Base-by-base conservation (phyloP, 208 protist species). In the Crithidia bombi region DNA sequence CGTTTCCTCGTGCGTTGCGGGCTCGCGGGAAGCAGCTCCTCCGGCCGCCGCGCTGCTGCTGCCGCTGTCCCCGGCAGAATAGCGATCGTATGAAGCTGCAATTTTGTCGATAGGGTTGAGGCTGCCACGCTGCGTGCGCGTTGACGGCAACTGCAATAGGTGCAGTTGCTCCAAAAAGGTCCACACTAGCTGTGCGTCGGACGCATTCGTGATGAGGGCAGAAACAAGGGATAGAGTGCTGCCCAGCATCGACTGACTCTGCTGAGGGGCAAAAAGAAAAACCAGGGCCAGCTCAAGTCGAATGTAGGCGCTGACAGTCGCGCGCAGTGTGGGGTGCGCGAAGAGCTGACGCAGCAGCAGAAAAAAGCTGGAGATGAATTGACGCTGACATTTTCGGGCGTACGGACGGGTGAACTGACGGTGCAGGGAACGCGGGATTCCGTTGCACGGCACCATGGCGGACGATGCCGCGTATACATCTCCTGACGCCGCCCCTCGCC, bases 281-380 rank as follows among this genome's bases (percentile, higher is more conserved):
- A 69, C 55, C 21, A 96, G 80, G 28, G 82, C 87, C 41, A 86
- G 47, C 32, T 79, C 62, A 14, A 96, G 73, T 36, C 58, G 85
- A 19, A 92, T 62, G 78, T 92, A 75, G 33, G 80, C 36, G 35
- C 63, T 61, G 30, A 93, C 80, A 4, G 68, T 57, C 10, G 79
- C 64, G 14, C 75, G 82, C 11, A 94, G 72, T 9, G 72, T 47
- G 0, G 80, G 83, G 65, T 92, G 81, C 2, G 72, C 75, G n/a
- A 85, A 81, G 26, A 92, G 68, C 69, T 96, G 88, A 0, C 88
- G 86, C 52, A 96, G 75, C 21, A 96, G 61, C 39, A 91, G 70
- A 59, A 96, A 93, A 33, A 94, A 80, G 62, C 84, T 86, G 19
- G 80, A 61, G 28, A 93, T 79, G 75, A 81, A 96, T 28, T 51